These are phyloP conservation scores for Setomelanomma holmii DNA, from an alignment of 2,329 filamentous ascomycete species.

Conservation along the genomic window DNA sequence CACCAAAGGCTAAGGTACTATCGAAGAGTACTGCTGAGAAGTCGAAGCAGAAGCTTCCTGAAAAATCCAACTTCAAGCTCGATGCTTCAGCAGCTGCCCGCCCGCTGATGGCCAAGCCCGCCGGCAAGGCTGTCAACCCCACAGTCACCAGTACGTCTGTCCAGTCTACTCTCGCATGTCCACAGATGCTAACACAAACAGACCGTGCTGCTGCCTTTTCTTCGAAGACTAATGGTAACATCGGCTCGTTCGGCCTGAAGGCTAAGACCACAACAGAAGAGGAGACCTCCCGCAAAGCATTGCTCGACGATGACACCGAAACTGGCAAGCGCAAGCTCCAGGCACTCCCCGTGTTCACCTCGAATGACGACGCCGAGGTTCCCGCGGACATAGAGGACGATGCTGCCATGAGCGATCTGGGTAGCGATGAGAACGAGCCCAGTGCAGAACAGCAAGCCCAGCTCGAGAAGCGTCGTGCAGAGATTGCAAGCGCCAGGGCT, in stretches of 20 bases:
- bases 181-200: conserved; percentile 27
- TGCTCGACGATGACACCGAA: conserved; percentile 87
- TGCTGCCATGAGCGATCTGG: conserved; percentile 76
- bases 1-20: conserved; percentile 78
- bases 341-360: conserved; percentile 78
- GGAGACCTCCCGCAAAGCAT: conserved; percentile 74
- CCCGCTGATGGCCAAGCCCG: conserved; percentile 36
- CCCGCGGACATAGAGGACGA: conserved; percentile 67
- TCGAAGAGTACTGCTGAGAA: conserved; percentile 87
- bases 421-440: conserved; percentile 85
- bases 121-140: conserved; percentile 32
- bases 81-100: conserved; percentile 40
- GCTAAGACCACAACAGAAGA: conserved; percentile 71
- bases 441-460: conserved; percentile 85
- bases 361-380: conserved; percentile 49
- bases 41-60: conserved; percentile 61
- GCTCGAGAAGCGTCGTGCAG: conserved; percentile 74
- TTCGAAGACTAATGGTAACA: conserved; percentile 71
- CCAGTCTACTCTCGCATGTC: too few species aligned
- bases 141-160: conserved; percentile 21
- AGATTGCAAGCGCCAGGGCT: conserved; percentile 62
- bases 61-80: conserved; percentile 49
- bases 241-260: conserved; percentile 83
- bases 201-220: conserved; percentile 59
- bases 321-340: conserved; percentile 82